Base-by-base conservation (phyloP, 192 early-diverging fungal genomes). In the Umbelopsis vinacea region DNA sequence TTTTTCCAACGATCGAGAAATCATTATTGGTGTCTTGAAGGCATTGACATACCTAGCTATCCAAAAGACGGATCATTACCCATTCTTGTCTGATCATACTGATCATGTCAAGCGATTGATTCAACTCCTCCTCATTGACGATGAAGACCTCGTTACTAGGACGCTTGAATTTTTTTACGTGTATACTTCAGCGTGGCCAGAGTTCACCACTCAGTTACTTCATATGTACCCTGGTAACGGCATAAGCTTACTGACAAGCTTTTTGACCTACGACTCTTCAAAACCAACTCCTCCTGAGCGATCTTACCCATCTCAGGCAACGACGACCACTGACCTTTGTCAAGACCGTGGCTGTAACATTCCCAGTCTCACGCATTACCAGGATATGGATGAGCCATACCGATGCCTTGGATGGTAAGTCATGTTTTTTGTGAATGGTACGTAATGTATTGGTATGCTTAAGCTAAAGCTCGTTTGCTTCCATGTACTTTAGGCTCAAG, bases 101-200 rank as follows among this genome's bases (percentile, higher is more conserved):
- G 69, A 72, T 8, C 74, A 81, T 37, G 79, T 89, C 29, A 77
- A 82, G 46, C 84, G 91, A 26, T 73, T 91, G 55, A 75, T 89
- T 12, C 83, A 90, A 70, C 74, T 93, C 12, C 66, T 91, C 48
- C 60, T 91, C 8, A 72, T 91, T 17, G 80, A 86, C 52, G 88
- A 89, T 52, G 93, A 94, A 55, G 92, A 91, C 26, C 67, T 88
- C 33, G 79, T 92, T 40, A 86, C 89, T 14, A 80, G 86, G 2
- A 81, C 79, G 69, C 76, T 92, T 69, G 93, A 94, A 69, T 92
- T 87, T 70, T 76, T 92, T 4, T 92, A 92, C 69, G 81, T 89
- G 71, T 92, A 82, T 71, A 83, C 89, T 23, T 77, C 79, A 50
- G 72, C 85, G 37, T 82, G 82, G 38, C 81, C 77, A 8, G 76